phyloP scores from a whole-genome alignment of 192 early-diverging fungal species.

The Coemansia sp. region DNA sequence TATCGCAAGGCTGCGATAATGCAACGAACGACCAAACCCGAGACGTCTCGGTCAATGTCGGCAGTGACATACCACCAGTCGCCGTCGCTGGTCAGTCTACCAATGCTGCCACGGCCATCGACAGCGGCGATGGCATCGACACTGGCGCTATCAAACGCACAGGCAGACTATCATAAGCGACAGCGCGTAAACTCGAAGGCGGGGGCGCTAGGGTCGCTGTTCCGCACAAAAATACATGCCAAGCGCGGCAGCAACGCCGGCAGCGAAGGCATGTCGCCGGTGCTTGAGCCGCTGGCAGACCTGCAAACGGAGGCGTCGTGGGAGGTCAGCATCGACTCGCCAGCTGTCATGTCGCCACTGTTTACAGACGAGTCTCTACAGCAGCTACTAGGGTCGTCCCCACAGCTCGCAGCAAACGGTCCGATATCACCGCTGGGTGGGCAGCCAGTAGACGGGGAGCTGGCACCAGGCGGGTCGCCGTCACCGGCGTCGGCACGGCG shows the following conservation, averaged over 20 bases:
- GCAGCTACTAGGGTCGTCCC: constrained; percentile 47
- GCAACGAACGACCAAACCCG: constrained; percentile 40
- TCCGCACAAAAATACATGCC: constrained; percentile 35
- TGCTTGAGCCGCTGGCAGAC: constrained; percentile 23
- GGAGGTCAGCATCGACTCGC: constrained; percentile 39
- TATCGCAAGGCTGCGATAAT: constrained; percentile 10
- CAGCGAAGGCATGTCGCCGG: constrained; percentile 33
- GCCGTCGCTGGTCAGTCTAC: constrained; percentile 48
- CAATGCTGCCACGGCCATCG: constrained; percentile 49
- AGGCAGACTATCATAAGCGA: constrained; percentile 25
- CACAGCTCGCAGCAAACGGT: constrained; percentile 17
- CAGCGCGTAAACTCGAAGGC: constrained; percentile 47
- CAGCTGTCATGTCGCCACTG: constrained; percentile 38
- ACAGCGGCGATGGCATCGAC: constrained; percentile 31
- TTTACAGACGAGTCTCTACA: constrained; percentile 50
- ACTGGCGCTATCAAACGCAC: constrained; percentile 17
- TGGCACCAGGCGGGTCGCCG: constrained; percentile 4
- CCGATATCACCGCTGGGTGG: constrained; percentile 11
- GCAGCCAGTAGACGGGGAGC: constrained; percentile 1
- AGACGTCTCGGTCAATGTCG: constrained; percentile 46
- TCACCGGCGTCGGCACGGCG: constrained; percentile 34
- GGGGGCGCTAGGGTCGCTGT: constrained; percentile 38
- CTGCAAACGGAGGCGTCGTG: constrained; percentile 14
- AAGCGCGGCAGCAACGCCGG: constrained; percentile 43
- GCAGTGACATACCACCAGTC: constrained; percentile 48